A percentile compares a stretch with the other conserved stretches of the same genome.
Conservation (phyloP, 2,329 filamentous ascomycete species). For the Curvularia eragrostidis region DNA sequence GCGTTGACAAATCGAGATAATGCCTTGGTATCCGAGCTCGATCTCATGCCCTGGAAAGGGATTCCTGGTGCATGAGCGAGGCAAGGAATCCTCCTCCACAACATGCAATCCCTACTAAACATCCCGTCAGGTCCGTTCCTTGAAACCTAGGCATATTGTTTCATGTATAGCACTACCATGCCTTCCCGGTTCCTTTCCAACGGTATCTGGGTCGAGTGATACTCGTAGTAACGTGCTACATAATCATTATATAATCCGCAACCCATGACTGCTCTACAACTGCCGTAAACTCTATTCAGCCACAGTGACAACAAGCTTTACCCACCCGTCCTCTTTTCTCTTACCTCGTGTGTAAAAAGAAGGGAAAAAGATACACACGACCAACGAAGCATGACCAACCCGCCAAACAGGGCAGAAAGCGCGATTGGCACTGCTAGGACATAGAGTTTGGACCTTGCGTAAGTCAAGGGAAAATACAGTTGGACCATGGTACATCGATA, state of each 20-base stretch:
- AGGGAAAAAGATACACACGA: neutral
- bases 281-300: neutral
- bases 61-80: neutral
- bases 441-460: neutral
- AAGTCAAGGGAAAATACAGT: neutral
- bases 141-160: neutral
- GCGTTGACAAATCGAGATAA: neutral
- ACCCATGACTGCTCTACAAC: neutral
- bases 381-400: neutral
- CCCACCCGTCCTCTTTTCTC: neutral
- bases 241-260: no score
- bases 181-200: neutral
- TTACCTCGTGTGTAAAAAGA: neutral
- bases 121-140: neutral
- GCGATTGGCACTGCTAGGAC: neutral
- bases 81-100: neutral
- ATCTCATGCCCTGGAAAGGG: neutral
- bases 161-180: neutral
- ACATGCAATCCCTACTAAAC: neutral
- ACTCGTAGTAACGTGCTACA: no score
- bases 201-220: neutral
- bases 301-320: neutral
- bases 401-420: neutral
- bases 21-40: neutral
- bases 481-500: neutral